Percentiles rank a stretch among this genome's conserved stretches.
phyloP scores from a whole-genome alignment of 352 stramenopile genomes.

The Elongisporangium undulatum region DNA sequence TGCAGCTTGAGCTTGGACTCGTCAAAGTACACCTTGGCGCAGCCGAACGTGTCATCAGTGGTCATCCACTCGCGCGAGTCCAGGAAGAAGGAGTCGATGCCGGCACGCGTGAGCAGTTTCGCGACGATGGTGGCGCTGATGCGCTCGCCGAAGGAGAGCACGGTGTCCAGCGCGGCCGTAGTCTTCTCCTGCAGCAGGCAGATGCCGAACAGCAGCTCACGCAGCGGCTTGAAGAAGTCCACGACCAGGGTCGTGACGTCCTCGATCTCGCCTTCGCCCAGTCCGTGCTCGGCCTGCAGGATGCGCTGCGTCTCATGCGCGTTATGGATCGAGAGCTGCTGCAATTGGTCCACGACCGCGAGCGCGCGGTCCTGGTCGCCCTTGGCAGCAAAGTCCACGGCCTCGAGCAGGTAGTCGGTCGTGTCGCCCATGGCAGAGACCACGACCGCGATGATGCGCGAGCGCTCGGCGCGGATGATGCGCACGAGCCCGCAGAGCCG shows the following conservation, averaged over 20 bases:
- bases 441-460: constrained; percentile 58
- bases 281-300: constrained; percentile 16
- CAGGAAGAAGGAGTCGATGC: constrained; percentile 59
- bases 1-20: constrained; percentile 70
- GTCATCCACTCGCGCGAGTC: constrained; percentile 72
- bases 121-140: constrained; percentile 73
- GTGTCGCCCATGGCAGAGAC: constrained; percentile 79
- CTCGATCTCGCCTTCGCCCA: constrained; percentile 19
- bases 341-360: constrained; percentile 50
- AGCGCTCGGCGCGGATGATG: constrained; percentile 56
- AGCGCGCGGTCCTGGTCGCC: constrained; percentile 44
- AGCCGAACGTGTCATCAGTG: constrained; percentile 65
- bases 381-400: constrained; percentile 46
- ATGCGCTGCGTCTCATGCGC: constrained; percentile 60
- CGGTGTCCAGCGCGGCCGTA: constrained; percentile 53
- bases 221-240: constrained; percentile 68
- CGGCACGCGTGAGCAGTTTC: constrained; percentile 47
- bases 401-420: constrained; percentile 72
- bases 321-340: constrained; percentile 56
- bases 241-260: constrained; percentile 50
- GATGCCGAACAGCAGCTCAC: constrained; percentile 74
- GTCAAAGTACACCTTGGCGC: constrained; percentile 76
- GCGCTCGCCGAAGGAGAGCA: constrained; percentile 77
- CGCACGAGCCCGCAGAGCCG: constrained; percentile 59
- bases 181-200: constrained; percentile 76